phyloP scores from a whole-genome alignment of 495 filamentous ascomycete genomes.

The Xylaria longipes region DNA sequence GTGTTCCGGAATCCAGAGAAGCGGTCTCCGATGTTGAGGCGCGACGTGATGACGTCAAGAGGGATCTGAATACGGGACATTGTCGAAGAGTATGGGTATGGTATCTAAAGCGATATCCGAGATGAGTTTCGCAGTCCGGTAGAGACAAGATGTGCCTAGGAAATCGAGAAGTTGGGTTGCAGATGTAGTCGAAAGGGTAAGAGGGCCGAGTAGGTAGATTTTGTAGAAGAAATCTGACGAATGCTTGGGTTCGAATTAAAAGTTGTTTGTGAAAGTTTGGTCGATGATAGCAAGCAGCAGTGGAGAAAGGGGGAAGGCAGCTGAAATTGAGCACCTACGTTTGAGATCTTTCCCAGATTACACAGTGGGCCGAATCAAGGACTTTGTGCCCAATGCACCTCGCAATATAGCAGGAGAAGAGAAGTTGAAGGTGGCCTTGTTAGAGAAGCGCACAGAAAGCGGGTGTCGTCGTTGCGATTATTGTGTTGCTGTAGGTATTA shows the following conservation, averaged over 20 bases:
- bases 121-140: background rate
- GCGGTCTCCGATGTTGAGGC: constrained; percentile 74
- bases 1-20: constrained; percentile 81
- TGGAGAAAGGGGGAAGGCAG: constrained; percentile 26
- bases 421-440: background rate
- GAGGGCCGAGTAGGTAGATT: background rate
- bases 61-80: constrained; percentile 94
- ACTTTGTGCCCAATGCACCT: background rate
- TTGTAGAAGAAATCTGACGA: background rate
- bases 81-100: constrained; percentile 30
- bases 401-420: background rate
- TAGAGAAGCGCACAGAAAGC: background rate
- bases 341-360: background rate
- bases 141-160: background rate
- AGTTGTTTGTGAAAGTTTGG: constrained; percentile 8
- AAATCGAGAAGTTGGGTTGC: background rate
- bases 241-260: background rate
- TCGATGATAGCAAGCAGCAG: background rate
- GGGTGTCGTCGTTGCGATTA: background rate
- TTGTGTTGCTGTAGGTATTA: background rate
- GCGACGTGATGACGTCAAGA: constrained; percentile 87
- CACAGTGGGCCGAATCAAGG: background rate
- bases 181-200: background rate
- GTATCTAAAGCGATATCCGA: background rate
- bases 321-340: constrained; percentile 16